Percentiles rank a stretch among this genome's conserved stretches.
These are phyloP conservation scores for Neurospora sp. DNA, from an alignment of 495 filamentous ascomycete genomes.

Conservation along the genomic window DNA sequence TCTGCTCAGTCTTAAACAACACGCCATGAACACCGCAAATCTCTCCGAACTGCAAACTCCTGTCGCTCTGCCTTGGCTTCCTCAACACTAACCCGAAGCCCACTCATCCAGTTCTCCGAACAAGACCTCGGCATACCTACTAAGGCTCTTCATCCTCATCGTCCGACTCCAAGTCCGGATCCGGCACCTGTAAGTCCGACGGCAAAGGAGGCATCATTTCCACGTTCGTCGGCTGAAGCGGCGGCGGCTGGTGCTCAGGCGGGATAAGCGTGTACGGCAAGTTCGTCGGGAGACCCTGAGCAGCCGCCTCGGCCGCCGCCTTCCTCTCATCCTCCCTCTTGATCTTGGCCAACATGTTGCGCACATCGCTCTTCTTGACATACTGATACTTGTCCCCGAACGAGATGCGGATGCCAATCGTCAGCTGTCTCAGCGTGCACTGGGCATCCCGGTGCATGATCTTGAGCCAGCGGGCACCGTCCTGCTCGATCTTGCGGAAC, in stretches of 20 bases:
- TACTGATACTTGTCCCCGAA: conserved; percentile 32
- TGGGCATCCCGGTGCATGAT: conserved; percentile 29
- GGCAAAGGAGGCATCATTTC: conserved; percentile 22
- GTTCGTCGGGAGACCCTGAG: conserved; percentile 15
- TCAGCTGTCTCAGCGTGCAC: conserved; percentile 23
- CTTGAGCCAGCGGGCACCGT: conserved; percentile 25
- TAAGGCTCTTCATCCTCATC: conserved; percentile 19
- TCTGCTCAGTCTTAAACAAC: neutral
- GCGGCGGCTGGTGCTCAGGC: conserved; percentile 18
- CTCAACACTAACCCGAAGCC: neutral
- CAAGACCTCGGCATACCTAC: neutral
- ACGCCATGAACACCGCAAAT: neutral
- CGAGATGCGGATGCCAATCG: conserved; percentile 24
- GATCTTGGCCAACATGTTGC: conserved; percentile 27
- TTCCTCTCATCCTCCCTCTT: conserved; percentile 25
- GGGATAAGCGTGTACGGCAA: conserved; percentile 20
- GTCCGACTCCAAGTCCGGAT: conserved; percentile 25
- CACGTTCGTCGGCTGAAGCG: conserved; percentile 11
- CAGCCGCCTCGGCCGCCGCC: conserved; percentile 11
- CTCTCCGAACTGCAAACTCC: neutral
- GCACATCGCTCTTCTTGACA: conserved; percentile 25
- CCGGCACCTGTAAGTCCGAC: conserved; percentile 22
- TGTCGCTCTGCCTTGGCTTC: neutral
- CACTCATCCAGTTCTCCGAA: neutral
- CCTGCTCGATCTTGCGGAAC: conserved; percentile 28